Base-by-base conservation (phyloP, 345 rosid genomes). In the Luvunga scandens region DNA sequence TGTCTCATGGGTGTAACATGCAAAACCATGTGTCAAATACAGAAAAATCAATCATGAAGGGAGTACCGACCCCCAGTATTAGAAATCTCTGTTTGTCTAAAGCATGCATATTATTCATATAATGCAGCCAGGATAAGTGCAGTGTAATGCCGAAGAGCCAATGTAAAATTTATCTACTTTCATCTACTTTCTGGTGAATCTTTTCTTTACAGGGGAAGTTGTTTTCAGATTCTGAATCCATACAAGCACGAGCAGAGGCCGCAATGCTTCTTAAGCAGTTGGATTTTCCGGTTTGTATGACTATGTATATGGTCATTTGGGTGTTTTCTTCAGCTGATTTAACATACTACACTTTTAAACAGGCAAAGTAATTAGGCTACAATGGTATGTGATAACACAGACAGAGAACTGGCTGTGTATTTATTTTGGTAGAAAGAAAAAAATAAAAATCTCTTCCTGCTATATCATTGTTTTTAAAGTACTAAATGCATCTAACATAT, bases 241-340 rank as follows among this genome's bases (percentile, higher is more conserved):
- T 93, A 75, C 97, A 97, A 81, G 85, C 93, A 78, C 89, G 99
- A 88, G 99, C 98, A 74, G 98, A 93, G 88, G 98, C 99, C 77
- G 98, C 94, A 65, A 85, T 97, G 85, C 98, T 97, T 85, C 93
- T 97, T 72, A 97, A 94, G 87, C 95, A 86, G 86, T 81, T 97
- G 83, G 91, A 94, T 88, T 91, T 91, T 80, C 99, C 96, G 86
- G 99, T 96, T 83, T 78, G 99, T 87, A 67, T 71, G 80, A 72
- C 73, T 80, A 73, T 81, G 75, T 75, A 28, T 69, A 48, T 48
- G 77, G 24, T 77, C 2, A 16, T 31, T 78, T 69, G 56, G 48
- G 77, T 72, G 78, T 67, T 45, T 57, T 60, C 76, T 10, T 22
- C 48, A n/a, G 38, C 57, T 67, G 79, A 34, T 67, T 75, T 55